These are phyloP conservation scores for Clohesyomyces aquaticus DNA, from an alignment of 495 filamentous ascomycete genomes.

Conservation along the genomic window DNA sequence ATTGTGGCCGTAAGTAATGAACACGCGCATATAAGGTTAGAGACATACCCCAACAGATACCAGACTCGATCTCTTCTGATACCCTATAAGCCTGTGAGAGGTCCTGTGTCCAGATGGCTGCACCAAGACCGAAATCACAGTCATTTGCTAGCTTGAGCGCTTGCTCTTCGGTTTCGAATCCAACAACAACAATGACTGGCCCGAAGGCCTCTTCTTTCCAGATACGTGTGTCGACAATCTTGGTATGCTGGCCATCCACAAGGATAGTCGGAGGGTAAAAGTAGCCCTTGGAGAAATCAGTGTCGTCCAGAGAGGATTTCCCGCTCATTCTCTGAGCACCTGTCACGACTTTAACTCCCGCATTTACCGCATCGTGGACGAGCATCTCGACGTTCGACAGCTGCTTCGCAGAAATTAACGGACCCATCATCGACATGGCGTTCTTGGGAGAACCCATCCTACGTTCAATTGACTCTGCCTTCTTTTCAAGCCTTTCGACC, in stretches of 20 bases:
- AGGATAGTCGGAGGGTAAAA: constrained; percentile 58
- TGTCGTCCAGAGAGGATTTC: constrained; percentile 28
- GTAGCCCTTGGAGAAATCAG: constrained; percentile 47
- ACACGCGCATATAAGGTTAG: not conserved
- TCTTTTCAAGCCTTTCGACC: constrained; percentile 41
- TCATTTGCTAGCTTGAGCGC: constrained; percentile 56
- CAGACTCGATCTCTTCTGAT: constrained; percentile 59
- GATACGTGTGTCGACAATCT: constrained; percentile 56
- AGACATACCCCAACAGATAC: constrained; percentile 57
- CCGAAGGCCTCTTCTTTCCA: constrained; percentile 62
- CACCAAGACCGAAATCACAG: constrained; percentile 56
- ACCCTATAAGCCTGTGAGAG: constrained; percentile 62
- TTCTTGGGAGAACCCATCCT: constrained; percentile 58
- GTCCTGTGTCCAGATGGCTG: constrained; percentile 63
- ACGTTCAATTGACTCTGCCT: constrained; percentile 45
- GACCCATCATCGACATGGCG: constrained; percentile 40
- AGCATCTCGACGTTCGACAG: constrained; percentile 35
- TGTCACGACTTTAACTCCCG: constrained; percentile 44
- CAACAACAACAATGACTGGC: constrained; percentile 56
- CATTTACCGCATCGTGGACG: constrained; percentile 34
- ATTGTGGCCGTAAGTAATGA: not conserved
- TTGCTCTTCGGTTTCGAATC: constrained; percentile 56
- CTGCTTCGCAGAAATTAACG: constrained; percentile 41
- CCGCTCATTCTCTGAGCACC: constrained; percentile 48
- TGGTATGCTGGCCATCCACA: constrained; percentile 44